Conservation (phyloP, 225 moss, liverwort and hornwort species). For the Polytrichum commune region DNA sequence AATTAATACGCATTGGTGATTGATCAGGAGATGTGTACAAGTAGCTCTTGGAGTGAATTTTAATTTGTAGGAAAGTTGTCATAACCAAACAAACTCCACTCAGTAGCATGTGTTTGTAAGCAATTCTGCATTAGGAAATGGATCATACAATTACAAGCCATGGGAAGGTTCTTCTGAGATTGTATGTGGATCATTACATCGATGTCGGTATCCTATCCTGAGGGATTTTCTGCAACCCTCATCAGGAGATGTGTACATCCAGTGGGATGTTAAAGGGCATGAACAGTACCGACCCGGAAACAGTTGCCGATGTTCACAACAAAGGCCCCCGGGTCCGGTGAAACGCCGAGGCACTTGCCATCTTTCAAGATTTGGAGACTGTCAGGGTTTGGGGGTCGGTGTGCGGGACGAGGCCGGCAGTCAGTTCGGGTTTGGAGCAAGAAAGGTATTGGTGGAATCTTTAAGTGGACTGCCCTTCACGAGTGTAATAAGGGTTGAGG, state of each 20-base stretch:
- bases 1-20: too few species aligned
- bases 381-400: slow-evolving; percentile 40
- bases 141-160: too few species aligned
- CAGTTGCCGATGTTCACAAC: slow-evolving; percentile 42
- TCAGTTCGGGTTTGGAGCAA: not conserved
- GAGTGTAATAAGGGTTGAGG: not conserved
- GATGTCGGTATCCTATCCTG: not conserved
- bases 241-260: not conserved
- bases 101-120: too few species aligned
- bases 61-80: too few species aligned
- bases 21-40: too few species aligned
- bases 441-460: slow-evolving; percentile 1
- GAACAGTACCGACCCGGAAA: slow-evolving; percentile 11
- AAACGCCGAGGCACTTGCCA: slow-evolving; percentile 34
- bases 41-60: too few species aligned
- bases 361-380: slow-evolving; percentile 35
- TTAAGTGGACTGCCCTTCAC: too few species aligned
- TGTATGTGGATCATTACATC: too few species aligned
- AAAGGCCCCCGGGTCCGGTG: slow-evolving; percentile 31
- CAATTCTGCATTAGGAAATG: too few species aligned
- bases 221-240: not conserved
- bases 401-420: slow-evolving; percentile 4
- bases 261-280: not conserved
- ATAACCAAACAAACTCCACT: too few species aligned
- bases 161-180: too few species aligned